Percentiles rank a stretch among this genome's conserved stretches.
These are phyloP conservation scores for Carpinus viminea DNA, from an alignment of 306 rosid species.

Conservation along the genomic window DNA sequence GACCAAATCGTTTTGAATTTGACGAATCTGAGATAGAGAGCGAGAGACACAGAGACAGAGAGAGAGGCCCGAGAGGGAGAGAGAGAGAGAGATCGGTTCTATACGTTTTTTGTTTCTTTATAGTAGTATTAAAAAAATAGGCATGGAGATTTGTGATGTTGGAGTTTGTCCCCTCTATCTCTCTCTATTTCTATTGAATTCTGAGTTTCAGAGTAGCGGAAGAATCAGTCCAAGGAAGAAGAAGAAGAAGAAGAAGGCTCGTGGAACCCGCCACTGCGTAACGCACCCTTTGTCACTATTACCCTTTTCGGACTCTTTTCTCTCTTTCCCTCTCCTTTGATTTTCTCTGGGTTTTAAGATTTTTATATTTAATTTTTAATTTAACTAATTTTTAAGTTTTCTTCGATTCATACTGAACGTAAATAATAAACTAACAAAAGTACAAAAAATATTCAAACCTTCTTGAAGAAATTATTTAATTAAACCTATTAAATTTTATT, in stretches of 20 bases:
- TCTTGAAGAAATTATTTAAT: too few relatives aligned
- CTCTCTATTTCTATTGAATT: conserved; percentile 11
- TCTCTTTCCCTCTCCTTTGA: not conserved
- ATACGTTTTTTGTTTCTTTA: not conserved
- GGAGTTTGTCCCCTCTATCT: conserved; percentile 41
- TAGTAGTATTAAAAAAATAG: not conserved
- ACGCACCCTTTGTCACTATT: conserved; percentile 44
- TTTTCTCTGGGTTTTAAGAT: not conserved
- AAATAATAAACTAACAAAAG: too few relatives aligned
- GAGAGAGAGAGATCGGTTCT: not conserved
- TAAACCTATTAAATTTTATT: too few relatives aligned
- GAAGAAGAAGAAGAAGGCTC: conserved; percentile 17
- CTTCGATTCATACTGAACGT: too few relatives aligned
- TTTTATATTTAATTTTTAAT: too few relatives aligned
- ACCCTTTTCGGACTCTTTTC: conserved; percentile 18
- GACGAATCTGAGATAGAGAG: conserved; percentile 1
- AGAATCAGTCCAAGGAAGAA: not conserved
- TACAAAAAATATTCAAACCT: too few relatives aligned
- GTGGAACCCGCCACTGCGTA: conserved; percentile 57
- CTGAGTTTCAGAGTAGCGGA: not conserved
- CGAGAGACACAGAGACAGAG: too few relatives aligned
- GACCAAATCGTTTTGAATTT: conserved; percentile 6
- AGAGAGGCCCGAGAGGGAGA: not conserved
- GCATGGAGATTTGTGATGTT: conserved; percentile 61
- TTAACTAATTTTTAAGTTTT: too few relatives aligned